Evolutionary conservation across 371 early-diverging fungal species (phyloP).

Genomic region (Rhizopus sp.): DNA sequence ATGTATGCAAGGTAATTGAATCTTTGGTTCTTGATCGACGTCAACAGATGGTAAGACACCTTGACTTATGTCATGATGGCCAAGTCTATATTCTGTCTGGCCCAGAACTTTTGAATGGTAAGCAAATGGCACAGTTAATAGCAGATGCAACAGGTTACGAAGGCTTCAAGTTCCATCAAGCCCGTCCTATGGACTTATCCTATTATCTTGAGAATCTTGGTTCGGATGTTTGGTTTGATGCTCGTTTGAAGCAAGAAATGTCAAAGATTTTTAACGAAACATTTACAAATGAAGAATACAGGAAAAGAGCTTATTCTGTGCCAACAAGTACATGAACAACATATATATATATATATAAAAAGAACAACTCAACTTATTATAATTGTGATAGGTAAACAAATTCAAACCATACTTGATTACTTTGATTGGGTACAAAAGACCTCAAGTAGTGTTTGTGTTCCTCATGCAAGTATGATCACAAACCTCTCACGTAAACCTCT

Average conservation of each 20-base stretch:
- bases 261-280: slow-evolving; percentile 30
- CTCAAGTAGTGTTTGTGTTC: slow-evolving; percentile 25
- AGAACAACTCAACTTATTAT: neutral
- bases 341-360: no score
- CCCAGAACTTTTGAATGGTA: slow-evolving; percentile 26
- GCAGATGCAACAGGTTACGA: slow-evolving; percentile 23
- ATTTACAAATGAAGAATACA: slow-evolving; percentile 18
- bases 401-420: slow-evolving; percentile 34
- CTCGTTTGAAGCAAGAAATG: slow-evolving; percentile 31
- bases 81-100: slow-evolving; percentile 35
- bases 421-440: slow-evolving; percentile 35
- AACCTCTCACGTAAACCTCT: slow-evolving; percentile 14
- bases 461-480: slow-evolving; percentile 33
- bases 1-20: slow-evolving; percentile 31
- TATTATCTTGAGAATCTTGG: slow-evolving; percentile 28
- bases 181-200: slow-evolving; percentile 29
- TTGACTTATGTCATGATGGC: slow-evolving; percentile 24
- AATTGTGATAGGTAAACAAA: slow-evolving; percentile 23
- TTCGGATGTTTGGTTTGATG: slow-evolving; percentile 37
- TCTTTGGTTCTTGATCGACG: slow-evolving; percentile 14
- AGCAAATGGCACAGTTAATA: slow-evolving; percentile 19
- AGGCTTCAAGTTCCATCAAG: slow-evolving; percentile 19
- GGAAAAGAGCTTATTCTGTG: slow-evolving; percentile 17
- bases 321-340: slow-evolving; percentile 22
- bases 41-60: neutral